Conservation (phyloP, 2,329 filamentous ascomycete genomes). For the Colletotrichum spaethianum region DNA sequence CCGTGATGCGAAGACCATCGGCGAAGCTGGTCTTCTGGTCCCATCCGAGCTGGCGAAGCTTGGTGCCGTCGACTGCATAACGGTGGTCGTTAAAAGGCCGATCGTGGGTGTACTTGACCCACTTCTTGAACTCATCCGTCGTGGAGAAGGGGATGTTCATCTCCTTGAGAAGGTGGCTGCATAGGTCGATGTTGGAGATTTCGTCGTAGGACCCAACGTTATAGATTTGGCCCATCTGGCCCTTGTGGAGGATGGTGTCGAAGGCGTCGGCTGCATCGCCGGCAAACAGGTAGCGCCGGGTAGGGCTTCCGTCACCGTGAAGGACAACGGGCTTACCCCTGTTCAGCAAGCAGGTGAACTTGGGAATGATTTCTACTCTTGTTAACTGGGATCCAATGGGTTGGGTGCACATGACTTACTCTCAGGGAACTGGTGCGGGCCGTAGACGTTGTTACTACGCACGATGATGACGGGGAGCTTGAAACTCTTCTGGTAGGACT, state of each 20-base stretch:
- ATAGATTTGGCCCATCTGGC: constrained; percentile 81
- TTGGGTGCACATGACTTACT: constrained; percentile 65
- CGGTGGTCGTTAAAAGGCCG: constrained; percentile 84
- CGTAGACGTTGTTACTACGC: constrained; percentile 88
- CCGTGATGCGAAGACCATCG: constrained; percentile 74
- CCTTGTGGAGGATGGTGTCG: constrained; percentile 86
- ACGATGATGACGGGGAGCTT: constrained; percentile 85
- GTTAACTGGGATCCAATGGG: constrained; percentile 24
- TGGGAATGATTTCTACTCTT: constrained; percentile 83
- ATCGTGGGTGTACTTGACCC: constrained; percentile 83
- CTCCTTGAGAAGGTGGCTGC: constrained; percentile 73
- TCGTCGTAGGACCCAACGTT: constrained; percentile 86
- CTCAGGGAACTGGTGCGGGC: constrained; percentile 86
- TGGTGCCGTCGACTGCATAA: constrained; percentile 80
- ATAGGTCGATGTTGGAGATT: constrained; percentile 80
- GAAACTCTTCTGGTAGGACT: constrained; percentile 88
- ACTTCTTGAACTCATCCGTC: constrained; percentile 69
- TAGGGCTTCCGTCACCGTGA: constrained; percentile 83
- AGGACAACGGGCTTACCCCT: constrained; percentile 77
- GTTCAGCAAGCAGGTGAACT: constrained; percentile 82
- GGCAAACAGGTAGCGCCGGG: constrained; percentile 82
- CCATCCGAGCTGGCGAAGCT: constrained; percentile 78
- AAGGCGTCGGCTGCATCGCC: constrained; percentile 86
- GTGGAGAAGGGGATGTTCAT: constrained; percentile 69
- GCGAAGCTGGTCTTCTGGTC: constrained; percentile 75